These are phyloP conservation scores for Colletotrichum zoysiae DNA, from an alignment of 2,329 filamentous ascomycete genomes.

Conservation along the genomic window DNA sequence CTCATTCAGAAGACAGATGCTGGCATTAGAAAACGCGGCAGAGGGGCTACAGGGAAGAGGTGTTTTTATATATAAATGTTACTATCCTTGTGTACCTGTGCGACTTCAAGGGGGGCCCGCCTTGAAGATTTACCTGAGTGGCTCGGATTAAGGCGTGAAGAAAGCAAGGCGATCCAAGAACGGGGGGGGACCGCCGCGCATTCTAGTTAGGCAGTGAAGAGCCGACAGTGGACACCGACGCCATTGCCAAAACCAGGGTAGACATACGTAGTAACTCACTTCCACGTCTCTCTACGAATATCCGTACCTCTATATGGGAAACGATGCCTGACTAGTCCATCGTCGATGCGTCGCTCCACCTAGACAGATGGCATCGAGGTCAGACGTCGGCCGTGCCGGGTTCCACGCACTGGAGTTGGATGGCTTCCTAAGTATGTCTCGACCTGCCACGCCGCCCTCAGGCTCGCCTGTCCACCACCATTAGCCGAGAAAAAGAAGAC, in stretches of 20 bases:
- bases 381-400: slow-evolving; percentile 34
- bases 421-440: not conserved
- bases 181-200: not conserved
- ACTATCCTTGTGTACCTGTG: too few species aligned
- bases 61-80: too few species aligned
- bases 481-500: not conserved
- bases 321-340: not conserved
- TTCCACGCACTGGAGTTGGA: slow-evolving; percentile 17
- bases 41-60: not conserved
- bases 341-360: slow-evolving; percentile 5
- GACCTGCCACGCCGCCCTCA: not conserved
- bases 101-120: too few species aligned
- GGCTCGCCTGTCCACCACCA: not conserved
- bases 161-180: not conserved
- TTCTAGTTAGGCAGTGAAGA: not conserved
- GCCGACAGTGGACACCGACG: not conserved
- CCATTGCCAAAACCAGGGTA: not conserved
- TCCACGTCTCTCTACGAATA: not conserved
- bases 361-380: slow-evolving; percentile 18
- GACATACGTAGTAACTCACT: not conserved
- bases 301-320: not conserved
- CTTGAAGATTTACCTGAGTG: too few species aligned
- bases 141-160: not conserved
- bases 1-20: not conserved
- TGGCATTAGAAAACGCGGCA: too few species aligned